Percentiles rank a stretch among this genome's conserved stretches.
Conservation (phyloP, 1,139 yeast species). For the Geotrichum restrictum region DNA sequence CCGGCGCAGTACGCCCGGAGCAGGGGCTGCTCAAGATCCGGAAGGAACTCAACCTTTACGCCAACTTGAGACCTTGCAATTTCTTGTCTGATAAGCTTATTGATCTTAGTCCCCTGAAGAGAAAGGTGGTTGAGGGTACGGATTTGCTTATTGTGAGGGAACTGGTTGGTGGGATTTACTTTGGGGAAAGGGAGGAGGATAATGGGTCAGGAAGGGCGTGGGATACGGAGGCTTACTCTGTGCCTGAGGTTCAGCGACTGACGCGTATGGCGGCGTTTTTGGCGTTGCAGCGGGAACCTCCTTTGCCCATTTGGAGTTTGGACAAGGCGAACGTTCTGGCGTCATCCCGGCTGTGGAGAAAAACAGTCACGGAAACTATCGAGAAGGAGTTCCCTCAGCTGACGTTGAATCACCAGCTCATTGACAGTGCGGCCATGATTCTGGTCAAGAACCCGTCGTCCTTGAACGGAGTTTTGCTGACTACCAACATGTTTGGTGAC, state of each 20-base stretch:
- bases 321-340: conserved; percentile 98
- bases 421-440: conserved; percentile 98
- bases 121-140: conserved; percentile 82
- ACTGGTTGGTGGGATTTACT: conserved; percentile 95
- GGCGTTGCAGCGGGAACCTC: conserved; percentile 90
- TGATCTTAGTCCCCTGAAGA: conserved; percentile 80
- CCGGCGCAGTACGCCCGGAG: conserved; percentile 89
- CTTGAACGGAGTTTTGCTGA: conserved; percentile 85
- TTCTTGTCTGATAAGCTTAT: conserved; percentile 83
- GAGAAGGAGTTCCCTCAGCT: conserved; percentile 84
- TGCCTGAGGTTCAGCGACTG: conserved; percentile 86
- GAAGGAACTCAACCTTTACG: conserved; percentile 89
- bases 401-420: conserved; percentile 83
- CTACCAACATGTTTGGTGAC: conserved; percentile 97
- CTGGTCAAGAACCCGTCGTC: conserved; percentile 84
- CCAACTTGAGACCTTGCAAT: conserved; percentile 93
- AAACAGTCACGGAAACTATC: conserved; percentile 81
- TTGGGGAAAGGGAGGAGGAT: conserved; percentile 92
- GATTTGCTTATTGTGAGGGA: conserved; percentile 91
- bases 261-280: conserved; percentile 97
- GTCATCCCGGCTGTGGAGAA: conserved; percentile 93
- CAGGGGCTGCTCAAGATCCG: conserved; percentile 91
- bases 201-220: conserved; percentile 80
- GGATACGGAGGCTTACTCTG: conserved; percentile 90
- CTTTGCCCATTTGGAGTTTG: conserved; percentile 89